These are phyloP conservation scores for Phytopythium mirpurense DNA, from an alignment of 352 stramenopile species.

Conservation along the genomic window DNA sequence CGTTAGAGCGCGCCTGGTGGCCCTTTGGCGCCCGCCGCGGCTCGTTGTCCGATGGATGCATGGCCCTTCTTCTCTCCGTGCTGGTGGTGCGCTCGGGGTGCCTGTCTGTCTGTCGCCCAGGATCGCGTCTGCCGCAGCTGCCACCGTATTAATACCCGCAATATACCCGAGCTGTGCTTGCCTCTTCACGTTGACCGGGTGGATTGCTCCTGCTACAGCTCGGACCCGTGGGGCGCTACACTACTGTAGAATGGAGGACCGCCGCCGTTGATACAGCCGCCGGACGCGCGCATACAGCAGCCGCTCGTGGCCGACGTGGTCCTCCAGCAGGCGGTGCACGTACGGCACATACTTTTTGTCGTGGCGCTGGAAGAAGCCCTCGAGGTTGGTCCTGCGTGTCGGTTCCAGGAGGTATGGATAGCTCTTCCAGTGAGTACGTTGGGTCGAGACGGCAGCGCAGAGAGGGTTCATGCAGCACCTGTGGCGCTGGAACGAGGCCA, in stretches of 20 bases:
- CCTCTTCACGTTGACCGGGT: too few relatives aligned
- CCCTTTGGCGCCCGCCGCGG: too few relatives aligned
- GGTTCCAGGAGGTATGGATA: too few relatives aligned
- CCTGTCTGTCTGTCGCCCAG: not conserved
- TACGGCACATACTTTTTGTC: constrained; percentile 35
- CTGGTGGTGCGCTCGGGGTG: not conserved
- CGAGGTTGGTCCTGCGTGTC: constrained; percentile 14
- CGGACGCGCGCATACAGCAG: constrained; percentile 46
- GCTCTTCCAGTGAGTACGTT: too few relatives aligned
- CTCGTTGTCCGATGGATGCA: too few relatives aligned
- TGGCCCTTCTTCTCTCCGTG: too few relatives aligned
- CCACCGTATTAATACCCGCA: constrained; percentile 7
- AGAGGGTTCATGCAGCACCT: constrained; percentile 12
- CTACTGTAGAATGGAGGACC: too few relatives aligned
- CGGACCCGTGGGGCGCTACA: not conserved
- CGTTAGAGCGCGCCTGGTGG: constrained; percentile 51
- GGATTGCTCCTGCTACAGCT: too few relatives aligned
- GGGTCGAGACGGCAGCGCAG: not conserved
- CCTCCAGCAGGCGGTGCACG: constrained; percentile 33
- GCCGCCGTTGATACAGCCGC: constrained; percentile 24
- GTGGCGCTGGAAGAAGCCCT: constrained; percentile 39
- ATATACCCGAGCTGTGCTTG: constrained; percentile 7
- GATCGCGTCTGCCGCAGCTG: constrained; percentile 3
- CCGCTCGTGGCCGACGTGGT: constrained; percentile 49
- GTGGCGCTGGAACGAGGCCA: constrained; percentile 24